Base-by-base conservation (phyloP, 352 stramenopile genomes). In the Phytophthora agathidicida region DNA sequence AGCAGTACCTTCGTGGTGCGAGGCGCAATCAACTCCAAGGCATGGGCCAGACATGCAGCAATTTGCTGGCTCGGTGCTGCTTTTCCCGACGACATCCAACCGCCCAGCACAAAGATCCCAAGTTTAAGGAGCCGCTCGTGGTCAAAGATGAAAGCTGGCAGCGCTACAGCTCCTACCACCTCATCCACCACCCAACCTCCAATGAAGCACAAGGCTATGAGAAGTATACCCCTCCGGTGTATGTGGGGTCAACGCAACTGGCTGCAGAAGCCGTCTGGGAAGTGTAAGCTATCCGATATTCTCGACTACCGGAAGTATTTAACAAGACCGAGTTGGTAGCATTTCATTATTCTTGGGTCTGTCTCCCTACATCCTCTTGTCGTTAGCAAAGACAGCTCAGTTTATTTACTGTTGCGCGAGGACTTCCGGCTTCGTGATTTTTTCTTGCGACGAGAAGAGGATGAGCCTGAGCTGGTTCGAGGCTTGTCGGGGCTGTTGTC, bases 71-170 rank as follows among this genome's bases (percentile, higher is more conserved):
- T 17, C 51, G 58, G 5, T 69, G 64, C 26, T 73, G 50, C 14
- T 37, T 36, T 36, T 44, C 42, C 32, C 64, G 64, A 46, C 58
- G 47, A 35, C 47, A 58, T 46, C 30, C 33, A 32, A 53, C 24
- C 30, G 8, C 52, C 8, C 39, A 59, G 30, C 39, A 39, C 16
- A 35, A 52, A 46, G 57, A n/a, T n/a, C n/a, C n/a, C n/a, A n/a
- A 62, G 28, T 49, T 23, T 28, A 68, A 80, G 55, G 75, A 88
- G 39, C 78, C 78, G n/a, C 79, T 88, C 17, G 80, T 90, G 32
- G 80, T 90, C 24, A 78, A 93, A 77, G 83, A 93, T 60, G 80
- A 93, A 49, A 92, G 83, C 56, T 93, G 80, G 80, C 89, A 90
- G 62, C 75, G 80, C 41, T 90, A 73, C 71, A 90, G 80, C 52